phyloP scores from a whole-genome alignment of 2,329 filamentous ascomycete species.

The Diaporthe batatas region DNA sequence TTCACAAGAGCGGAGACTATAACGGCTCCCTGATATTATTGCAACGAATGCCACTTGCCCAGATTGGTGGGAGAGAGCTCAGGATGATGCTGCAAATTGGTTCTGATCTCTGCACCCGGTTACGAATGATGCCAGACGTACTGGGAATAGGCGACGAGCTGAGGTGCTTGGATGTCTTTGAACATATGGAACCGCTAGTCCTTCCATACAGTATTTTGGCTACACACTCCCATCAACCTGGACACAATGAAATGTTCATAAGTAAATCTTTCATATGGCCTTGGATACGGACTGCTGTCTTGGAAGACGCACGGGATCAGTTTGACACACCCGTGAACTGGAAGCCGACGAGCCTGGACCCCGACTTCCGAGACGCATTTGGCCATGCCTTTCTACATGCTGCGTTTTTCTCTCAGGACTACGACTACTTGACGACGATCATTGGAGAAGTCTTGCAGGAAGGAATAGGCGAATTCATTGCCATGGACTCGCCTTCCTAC shows the following conservation, averaged over 20 bases:
- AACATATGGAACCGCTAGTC: background rate
- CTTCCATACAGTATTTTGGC: background rate
- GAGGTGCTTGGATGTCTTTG: background rate
- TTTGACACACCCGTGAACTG: background rate
- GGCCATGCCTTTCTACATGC: background rate
- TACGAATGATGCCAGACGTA: background rate
- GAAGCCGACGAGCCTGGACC: background rate
- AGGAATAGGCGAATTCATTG: background rate
- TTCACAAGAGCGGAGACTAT: background rate
- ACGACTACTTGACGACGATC: background rate
- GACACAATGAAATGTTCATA: background rate
- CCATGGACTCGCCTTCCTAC: background rate
- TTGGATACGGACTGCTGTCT: background rate
- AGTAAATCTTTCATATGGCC: conserved; percentile 6
- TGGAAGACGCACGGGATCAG: background rate
- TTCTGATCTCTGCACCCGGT: background rate
- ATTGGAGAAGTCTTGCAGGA: background rate
- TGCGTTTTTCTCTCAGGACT: background rate
- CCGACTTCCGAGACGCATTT: background rate
- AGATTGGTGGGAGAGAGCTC: background rate
- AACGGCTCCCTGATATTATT: background rate
- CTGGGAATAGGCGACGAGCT: background rate
- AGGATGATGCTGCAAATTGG: background rate
- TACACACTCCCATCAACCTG: background rate
- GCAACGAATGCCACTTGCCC: background rate